Conservation (phyloP, 345 rosid species). For the Dovyalis caffra region DNA sequence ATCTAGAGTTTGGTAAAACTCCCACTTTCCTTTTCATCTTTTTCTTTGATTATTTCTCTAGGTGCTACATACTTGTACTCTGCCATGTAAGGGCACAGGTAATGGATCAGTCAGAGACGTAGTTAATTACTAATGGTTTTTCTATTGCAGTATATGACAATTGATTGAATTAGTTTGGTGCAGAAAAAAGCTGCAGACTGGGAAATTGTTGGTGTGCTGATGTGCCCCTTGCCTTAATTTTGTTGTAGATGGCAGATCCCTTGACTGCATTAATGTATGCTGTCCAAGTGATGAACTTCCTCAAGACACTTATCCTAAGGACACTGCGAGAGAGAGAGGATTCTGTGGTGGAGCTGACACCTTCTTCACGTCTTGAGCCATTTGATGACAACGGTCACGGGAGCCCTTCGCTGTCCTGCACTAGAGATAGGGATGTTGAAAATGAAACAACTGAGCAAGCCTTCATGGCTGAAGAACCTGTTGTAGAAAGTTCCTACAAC, state of each 20-base stretch:
- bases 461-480: constrained; percentile 41
- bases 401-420: constrained; percentile 26
- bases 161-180: background rate
- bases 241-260: constrained; percentile 30
- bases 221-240: constrained; percentile 2
- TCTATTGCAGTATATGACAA: background rate
- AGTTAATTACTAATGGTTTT: background rate
- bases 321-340: constrained; percentile 24
- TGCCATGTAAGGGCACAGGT: background rate
- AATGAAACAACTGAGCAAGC: constrained; percentile 40
- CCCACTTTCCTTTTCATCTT: background rate
- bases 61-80: background rate
- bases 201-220: constrained; percentile 1
- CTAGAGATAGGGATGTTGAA: constrained; percentile 28
- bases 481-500: constrained; percentile 23
- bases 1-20: background rate
- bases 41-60: background rate
- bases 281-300: constrained; percentile 34
- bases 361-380: constrained; percentile 19
- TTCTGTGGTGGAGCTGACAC: constrained; percentile 12
- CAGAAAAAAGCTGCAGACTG: background rate
- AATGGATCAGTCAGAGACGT: background rate
- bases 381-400: constrained; percentile 22
- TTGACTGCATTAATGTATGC: constrained; percentile 31
- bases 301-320: constrained; percentile 24